Evolutionary conservation across 805 yeast genomes (phyloP), one percentile per base, ranked within the genome.

Genomic region (Barnettozyma sucrosica): DNA sequence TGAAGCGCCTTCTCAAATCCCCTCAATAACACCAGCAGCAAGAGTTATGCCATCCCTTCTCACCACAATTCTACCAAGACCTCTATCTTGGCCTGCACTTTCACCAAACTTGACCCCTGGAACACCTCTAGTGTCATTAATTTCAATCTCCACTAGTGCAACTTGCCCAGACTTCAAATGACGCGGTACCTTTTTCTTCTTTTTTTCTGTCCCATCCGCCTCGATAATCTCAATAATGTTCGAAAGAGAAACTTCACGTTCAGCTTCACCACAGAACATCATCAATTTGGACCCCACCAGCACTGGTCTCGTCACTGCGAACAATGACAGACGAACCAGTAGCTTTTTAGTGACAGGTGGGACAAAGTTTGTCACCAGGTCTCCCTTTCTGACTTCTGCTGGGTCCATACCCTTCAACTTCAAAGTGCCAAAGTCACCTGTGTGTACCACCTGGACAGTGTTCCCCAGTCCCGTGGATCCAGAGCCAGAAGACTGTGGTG

Each of bases 41-140:
- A 92, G 96, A 61, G 98, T 90, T 76, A 86, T 95, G 79, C 97
- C 89, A 95, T 90, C 90, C 76, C 90, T 97, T 85, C 98, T 90
- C 79, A 90, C 95, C 67, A 90, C 92, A 77, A 92, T 79, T 84
- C 98, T 89, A 77, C 96, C 93, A 74, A 92, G 76, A 77, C 95
- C 96, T 72, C 92, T 96, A 83, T 92, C 89, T 69, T 89, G 93
- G 68, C 82, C 76, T 11, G 13, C 21, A 16, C 23, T 33, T 18
- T 39, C 42, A 25, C 42, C 42, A 83, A 82, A 92, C 63, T 92
- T 80, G 77, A 92, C 97, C 61, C 90, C 95, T 75, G 97, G 90
- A 78, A 92, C 80, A 66, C 96, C 90, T 80, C 63, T 54, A 7
- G 86, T 89, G 65, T 86, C 71, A 34, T 38, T 45, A 63, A 92